Conservation (phyloP, 371 early-diverging fungal species). For the Thermomucor indicae-seudaticae region DNA sequence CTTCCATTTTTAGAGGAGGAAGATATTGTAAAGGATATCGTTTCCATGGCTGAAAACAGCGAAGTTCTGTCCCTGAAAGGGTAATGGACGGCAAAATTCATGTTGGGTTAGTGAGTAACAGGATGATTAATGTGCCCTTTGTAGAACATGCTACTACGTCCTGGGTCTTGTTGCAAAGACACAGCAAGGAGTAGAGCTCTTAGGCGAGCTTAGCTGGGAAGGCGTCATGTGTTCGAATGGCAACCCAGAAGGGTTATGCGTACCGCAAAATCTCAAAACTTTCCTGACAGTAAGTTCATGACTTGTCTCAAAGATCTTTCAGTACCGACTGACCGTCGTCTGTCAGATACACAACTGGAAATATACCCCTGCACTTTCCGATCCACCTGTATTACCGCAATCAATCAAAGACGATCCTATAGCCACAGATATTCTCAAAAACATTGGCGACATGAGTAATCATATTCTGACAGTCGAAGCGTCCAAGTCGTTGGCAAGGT, state of each 20-base stretch:
- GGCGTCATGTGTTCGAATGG: slow-evolving; percentile 55
- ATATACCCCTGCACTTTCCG: slow-evolving; percentile 41
- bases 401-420: slow-evolving; percentile 41
- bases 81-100: slow-evolving; percentile 34
- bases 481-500: slow-evolving; percentile 66
- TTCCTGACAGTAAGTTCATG: slow-evolving; percentile 55
- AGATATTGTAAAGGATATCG: slow-evolving; percentile 68
- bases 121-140: background rate
- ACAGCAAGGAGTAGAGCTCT: slow-evolving; percentile 62
- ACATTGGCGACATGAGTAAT: slow-evolving; percentile 81
- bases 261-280: slow-evolving; percentile 57
- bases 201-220: slow-evolving; percentile 79
- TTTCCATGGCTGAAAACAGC: slow-evolving; percentile 63
- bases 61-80: slow-evolving; percentile 74
- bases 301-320: background rate
- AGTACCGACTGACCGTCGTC: background rate
- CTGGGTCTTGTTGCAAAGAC: slow-evolving; percentile 72
- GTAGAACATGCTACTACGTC: slow-evolving; percentile 78
- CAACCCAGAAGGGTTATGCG: slow-evolving; percentile 58
- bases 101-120: background rate
- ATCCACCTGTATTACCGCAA: slow-evolving; percentile 44
- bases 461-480: slow-evolving; percentile 82
- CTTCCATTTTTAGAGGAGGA: slow-evolving; percentile 68
- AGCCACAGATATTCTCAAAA: slow-evolving; percentile 66
- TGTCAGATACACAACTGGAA: slow-evolving; percentile 62